These are phyloP conservation scores for Penstemon newberryi DNA, from an alignment of 257 asterid genomes.

Conservation along the genomic window DNA sequence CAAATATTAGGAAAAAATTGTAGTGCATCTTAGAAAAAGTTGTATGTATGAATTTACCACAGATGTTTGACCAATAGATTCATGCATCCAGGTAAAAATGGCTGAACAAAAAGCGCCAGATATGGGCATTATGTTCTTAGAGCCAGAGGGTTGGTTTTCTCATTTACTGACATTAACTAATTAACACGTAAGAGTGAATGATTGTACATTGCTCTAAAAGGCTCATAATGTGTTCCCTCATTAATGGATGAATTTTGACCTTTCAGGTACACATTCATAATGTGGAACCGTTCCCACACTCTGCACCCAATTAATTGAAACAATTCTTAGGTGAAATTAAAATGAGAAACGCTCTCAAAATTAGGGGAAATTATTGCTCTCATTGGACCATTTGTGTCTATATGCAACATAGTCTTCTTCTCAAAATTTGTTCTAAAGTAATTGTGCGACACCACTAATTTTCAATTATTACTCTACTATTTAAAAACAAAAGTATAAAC, in stretches of 20 bases:
- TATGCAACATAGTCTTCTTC: too few relatives aligned
- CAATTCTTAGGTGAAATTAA: conserved; percentile 13
- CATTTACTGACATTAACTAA: conserved; percentile 4
- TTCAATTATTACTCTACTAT: too few relatives aligned
- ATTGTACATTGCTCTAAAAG: conserved; percentile 16
- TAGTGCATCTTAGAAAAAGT: too few relatives aligned
- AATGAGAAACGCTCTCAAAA: neutral
- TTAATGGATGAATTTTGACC: conserved; percentile 29
- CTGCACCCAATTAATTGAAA: conserved; percentile 17
- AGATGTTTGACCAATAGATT: neutral
- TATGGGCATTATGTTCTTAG: neutral
- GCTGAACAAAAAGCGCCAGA: neutral
- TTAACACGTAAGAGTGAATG: conserved; percentile 1
- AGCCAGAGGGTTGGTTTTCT: conserved; percentile 4
- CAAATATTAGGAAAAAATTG: too few relatives aligned
- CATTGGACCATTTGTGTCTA: too few relatives aligned
- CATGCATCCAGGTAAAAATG: neutral
- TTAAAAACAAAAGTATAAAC: too few relatives aligned
- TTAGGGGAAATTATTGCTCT: neutral
- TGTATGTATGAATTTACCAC: neutral
- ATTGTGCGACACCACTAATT: too few relatives aligned
- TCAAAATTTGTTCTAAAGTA: too few relatives aligned
- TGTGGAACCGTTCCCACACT: conserved; percentile 19
- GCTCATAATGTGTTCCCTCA: conserved; percentile 24
- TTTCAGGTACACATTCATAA: conserved; percentile 18